Percentiles rank a stretch among this genome's conserved stretches.
phyloP scores from a whole-genome alignment of 768 basidiomycete species.

The Lactarius deliciosus region DNA sequence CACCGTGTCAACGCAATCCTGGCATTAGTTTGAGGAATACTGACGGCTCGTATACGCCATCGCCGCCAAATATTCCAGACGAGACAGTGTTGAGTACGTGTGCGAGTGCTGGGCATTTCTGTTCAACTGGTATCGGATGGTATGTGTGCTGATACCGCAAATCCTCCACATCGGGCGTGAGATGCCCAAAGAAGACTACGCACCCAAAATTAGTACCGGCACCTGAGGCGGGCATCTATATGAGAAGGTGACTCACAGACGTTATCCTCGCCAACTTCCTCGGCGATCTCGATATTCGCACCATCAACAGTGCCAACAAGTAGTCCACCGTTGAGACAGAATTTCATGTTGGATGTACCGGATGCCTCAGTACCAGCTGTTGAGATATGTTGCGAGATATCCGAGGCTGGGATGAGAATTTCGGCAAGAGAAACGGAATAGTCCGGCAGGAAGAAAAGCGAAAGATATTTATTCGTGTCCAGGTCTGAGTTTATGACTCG shows the following conservation, averaged over 20 bases:
- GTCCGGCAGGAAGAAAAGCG: conserved; percentile 93
- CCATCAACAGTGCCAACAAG: conserved; percentile 89
- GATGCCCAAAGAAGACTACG: conserved; percentile 84
- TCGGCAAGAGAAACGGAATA: conserved; percentile 87
- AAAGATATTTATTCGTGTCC: conserved; percentile 83
- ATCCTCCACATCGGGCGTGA: conserved; percentile 86
- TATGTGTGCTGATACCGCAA: conserved; percentile 85
- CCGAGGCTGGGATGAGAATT: conserved; percentile 85
- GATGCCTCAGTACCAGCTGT: conserved; percentile 94
- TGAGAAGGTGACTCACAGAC: conserved; percentile 62
- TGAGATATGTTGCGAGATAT: conserved; percentile 95
- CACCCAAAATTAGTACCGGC: background rate
- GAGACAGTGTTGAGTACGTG: conserved; percentile 76
- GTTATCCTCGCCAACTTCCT: conserved; percentile 90
- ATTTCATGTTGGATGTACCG: conserved; percentile 85
- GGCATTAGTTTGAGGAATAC: conserved; percentile 35
- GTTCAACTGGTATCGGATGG: conserved; percentile 73
- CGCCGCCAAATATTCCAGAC: conserved; percentile 77
- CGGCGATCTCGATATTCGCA: conserved; percentile 95
- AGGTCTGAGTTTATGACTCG: conserved; percentile 79
- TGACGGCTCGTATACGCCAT: conserved; percentile 80
- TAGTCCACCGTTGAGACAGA: conserved; percentile 88
- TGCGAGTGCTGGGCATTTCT: conserved; percentile 82
- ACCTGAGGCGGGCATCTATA: conserved; percentile 1
- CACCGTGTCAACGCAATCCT: conserved; percentile 27